These are phyloP conservation scores for Pseudodiploospora longispora DNA, from an alignment of 2,329 filamentous ascomycete genomes.

Conservation along the genomic window DNA sequence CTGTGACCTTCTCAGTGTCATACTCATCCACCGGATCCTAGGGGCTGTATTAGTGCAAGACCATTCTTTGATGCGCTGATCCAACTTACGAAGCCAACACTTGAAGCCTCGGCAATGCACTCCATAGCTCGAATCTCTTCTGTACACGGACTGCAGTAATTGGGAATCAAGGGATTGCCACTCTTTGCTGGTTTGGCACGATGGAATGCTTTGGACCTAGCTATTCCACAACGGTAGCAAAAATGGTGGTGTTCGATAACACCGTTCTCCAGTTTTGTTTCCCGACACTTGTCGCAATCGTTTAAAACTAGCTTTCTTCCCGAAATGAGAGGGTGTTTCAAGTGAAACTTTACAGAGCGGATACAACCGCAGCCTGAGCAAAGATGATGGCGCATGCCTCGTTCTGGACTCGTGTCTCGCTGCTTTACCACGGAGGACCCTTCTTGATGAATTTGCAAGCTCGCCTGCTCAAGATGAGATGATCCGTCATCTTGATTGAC, in stretches of 20 bases:
- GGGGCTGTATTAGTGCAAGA: no score
- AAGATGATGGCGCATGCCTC: constrained; percentile 19
- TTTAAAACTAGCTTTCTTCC: constrained; percentile 20
- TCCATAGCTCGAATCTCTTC: constrained; percentile 16
- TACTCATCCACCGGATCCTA: no score
- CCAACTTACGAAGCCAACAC: constrained; percentile 17
- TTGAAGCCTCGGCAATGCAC: constrained; percentile 18
- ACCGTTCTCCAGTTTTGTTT: constrained; percentile 15
- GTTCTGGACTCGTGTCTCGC: constrained; percentile 14
- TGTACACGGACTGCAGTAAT: constrained; percentile 24
- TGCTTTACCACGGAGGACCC: background rate
- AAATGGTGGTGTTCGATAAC: constrained; percentile 25
- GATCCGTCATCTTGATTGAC: no score
- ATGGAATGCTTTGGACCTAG: constrained; percentile 18
- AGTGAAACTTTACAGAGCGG: constrained; percentile 27
- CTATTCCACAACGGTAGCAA: constrained; percentile 28
- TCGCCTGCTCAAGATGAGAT: no score
- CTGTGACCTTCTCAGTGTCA: no score
- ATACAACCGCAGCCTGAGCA: constrained; percentile 29
- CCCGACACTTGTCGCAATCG: constrained; percentile 27
- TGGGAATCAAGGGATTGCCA: constrained; percentile 20
- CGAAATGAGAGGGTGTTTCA: constrained; percentile 20
- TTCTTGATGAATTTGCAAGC: no score
- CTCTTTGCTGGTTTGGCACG: constrained; percentile 12
- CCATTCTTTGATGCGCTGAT: no score